A percentile compares a stretch with the other conserved stretches of the same genome.
phyloP scores from a whole-genome alignment of 805 yeast genomes.

The Nematodospora valgi region DNA sequence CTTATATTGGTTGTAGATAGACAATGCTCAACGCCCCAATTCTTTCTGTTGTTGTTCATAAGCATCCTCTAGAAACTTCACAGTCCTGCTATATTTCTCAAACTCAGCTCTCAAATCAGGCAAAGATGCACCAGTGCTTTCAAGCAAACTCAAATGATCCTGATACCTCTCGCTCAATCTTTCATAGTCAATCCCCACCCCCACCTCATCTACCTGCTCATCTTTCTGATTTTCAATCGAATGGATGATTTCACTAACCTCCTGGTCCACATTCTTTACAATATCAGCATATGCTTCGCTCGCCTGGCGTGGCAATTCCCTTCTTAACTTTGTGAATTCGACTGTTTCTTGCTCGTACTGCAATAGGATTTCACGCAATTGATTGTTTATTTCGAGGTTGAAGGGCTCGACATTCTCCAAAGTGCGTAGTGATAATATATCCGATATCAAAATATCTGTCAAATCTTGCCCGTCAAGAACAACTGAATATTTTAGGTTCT shows the following conservation, averaged over 20 bases:
- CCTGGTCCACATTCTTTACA: constrained; percentile 27
- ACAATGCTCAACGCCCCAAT: too few relatives aligned
- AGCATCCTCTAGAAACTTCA: constrained; percentile 23
- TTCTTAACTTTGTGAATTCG: constrained; percentile 52
- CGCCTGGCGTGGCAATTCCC: constrained; percentile 46
- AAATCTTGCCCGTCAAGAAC: constrained; percentile 50
- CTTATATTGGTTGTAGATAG: too few relatives aligned
- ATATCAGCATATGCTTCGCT: constrained; percentile 33
- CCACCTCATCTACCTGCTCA: constrained; percentile 11
- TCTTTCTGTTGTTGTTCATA: constrained; percentile 13
- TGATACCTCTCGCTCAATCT: constrained; percentile 20
- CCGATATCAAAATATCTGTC: constrained; percentile 12
- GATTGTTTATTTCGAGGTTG: constrained; percentile 59
- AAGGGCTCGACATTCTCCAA: constrained; percentile 61
- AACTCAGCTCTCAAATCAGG: constrained; percentile 36
- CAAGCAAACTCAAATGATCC: constrained; percentile 24
- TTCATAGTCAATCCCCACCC: constrained; percentile 5
- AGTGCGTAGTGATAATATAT: constrained; percentile 29
- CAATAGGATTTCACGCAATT: constrained; percentile 52
- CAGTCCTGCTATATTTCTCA: constrained; percentile 29
- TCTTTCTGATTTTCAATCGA: constrained; percentile 15
- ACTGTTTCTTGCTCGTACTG: constrained; percentile 63
- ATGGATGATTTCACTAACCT: constrained; percentile 24
- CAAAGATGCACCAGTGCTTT: constrained; percentile 29
- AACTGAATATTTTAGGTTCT: constrained; percentile 52